Evolutionary conservation across 2,329 filamentous ascomycete genomes (phyloP).

Genomic region (Bertia moriformis): DNA sequence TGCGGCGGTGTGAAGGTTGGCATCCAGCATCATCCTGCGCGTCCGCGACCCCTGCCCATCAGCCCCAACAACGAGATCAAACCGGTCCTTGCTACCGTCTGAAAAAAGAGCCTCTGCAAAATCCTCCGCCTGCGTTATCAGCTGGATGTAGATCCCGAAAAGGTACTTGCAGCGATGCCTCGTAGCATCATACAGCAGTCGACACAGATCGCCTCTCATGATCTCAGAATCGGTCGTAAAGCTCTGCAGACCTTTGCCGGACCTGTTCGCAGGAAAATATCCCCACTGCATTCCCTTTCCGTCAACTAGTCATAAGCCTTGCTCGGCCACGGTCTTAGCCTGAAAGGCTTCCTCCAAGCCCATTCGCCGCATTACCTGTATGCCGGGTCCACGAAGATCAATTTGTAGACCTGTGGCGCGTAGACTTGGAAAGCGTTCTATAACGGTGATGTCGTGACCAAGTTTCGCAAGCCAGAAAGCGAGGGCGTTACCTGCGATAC

Average conservation of each 20-base stretch:
- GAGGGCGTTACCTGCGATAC: not conserved
- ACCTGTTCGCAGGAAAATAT: slow-evolving; percentile 20
- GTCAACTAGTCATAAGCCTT: slow-evolving; percentile 28
- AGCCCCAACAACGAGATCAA: slow-evolving; percentile 37
- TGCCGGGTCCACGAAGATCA: slow-evolving; percentile 34
- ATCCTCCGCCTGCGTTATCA: slow-evolving; percentile 14
- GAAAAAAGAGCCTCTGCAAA: slow-evolving; percentile 22
- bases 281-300: slow-evolving; percentile 18
- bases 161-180: slow-evolving; percentile 11
- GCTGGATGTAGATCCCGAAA: slow-evolving; percentile 10
- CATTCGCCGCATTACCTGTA: slow-evolving; percentile 34
- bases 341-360: slow-evolving; percentile 28
- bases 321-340: slow-evolving; percentile 24
- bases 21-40: slow-evolving; percentile 22
- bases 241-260: slow-evolving; percentile 15
- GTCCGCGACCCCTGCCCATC: slow-evolving; percentile 37
- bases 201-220: slow-evolving; percentile 33
- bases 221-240: slow-evolving; percentile 37
- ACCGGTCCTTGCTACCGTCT: slow-evolving; percentile 24
- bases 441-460: not conserved
- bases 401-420: slow-evolving; percentile 33
- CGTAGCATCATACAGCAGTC: slow-evolving; percentile 21
- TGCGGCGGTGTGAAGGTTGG: slow-evolving; percentile 5
- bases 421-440: slow-evolving; percentile 9
- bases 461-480: not conserved